These are phyloP conservation scores for Fusarium austroafricanum DNA, from an alignment of 2,329 filamentous ascomycete species.

Conservation along the genomic window DNA sequence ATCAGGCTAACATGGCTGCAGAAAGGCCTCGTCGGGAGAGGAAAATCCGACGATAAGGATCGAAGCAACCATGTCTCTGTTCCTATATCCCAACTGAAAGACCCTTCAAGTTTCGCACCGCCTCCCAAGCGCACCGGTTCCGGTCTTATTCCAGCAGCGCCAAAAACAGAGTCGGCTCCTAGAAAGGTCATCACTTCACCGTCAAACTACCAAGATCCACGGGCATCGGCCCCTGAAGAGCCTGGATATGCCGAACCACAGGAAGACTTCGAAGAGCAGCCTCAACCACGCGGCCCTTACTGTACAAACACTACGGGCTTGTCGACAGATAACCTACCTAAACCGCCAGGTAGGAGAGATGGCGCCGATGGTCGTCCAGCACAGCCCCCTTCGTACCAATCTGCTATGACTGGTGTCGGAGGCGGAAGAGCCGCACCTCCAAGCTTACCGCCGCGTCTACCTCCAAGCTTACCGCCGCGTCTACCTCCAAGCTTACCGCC, in stretches of 20 bases:
- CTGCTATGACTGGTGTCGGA: slow-evolving; percentile 43
- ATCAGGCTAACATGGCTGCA: slow-evolving; percentile 41
- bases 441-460: slow-evolving; percentile 76
- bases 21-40: slow-evolving; percentile 61
- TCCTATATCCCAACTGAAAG: slow-evolving; percentile 77
- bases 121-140: slow-evolving; percentile 73
- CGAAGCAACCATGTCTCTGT: slow-evolving; percentile 56
- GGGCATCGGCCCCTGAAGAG: slow-evolving; percentile 30
- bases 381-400: slow-evolving; percentile 49
- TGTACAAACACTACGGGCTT: slow-evolving; percentile 77
- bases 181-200: slow-evolving; percentile 48
- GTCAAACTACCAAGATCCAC: slow-evolving; percentile 51
- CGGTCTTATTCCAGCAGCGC: slow-evolving; percentile 49
- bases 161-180: slow-evolving; percentile 41
- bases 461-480: no score
- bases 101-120: slow-evolving; percentile 82
- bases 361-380: slow-evolving; percentile 52
- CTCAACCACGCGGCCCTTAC: slow-evolving; percentile 72
- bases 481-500: no score
- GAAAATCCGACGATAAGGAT: slow-evolving; percentile 49
- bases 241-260: slow-evolving; percentile 22
- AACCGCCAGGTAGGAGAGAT: slow-evolving; percentile 71
- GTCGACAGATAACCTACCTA: slow-evolving; percentile 74
- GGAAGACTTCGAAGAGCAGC: slow-evolving; percentile 45
- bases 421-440: slow-evolving; percentile 56